Base-by-base conservation (phyloP, 768 basidiomycete genomes). In the Xanthoconium stramineum region DNA sequence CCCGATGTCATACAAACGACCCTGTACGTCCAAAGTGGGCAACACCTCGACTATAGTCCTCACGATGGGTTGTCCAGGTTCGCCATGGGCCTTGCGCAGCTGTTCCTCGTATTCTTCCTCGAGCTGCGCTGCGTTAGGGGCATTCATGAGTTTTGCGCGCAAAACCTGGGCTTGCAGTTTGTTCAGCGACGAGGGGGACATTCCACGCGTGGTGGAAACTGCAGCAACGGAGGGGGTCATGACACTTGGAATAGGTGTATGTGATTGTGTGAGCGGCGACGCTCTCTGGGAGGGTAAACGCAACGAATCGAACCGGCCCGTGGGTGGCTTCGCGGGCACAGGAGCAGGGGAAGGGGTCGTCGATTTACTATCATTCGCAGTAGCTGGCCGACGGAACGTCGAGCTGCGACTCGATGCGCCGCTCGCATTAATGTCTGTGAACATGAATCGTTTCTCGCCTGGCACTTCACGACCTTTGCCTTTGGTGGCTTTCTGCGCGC, bases 101-200 rank as follows among this genome's bases (percentile, higher is more conserved):
- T 91, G 90, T 17, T 69, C 75, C 52, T 98, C 92, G 61, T 98
- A 99, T 72, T 96, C 86, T 52, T 78, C 77, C 73, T 99, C 93
- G 40, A 99, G 75, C 43, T 78, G 76, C 20, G 80, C 82, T 9
- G 94, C 91, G 64, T 93, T 81, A 2, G 88, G 79, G n/a, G 83
- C 79, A 33, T 82, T 85, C 81, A 90, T 89, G 33, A 99, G 78
- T 69, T 89, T 95, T 5, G 97, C 95, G 36, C 92, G 86, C 10
- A 99, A 75, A 2, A 97, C 94, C 62, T 88, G 88, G 5, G 96
- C 96, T 71, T 99, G 96, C 2, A 99, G 73, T 66, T 85, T 89
- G 70, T 99, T 98, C 45, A 98, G 75, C 15, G 89, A 90, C 2
- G 88, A 87, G 3, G 87, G 85, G 0, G 89, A 89, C 53, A 90